Evolutionary conservation across 2,329 filamentous ascomycete species (phyloP).

Genomic region (Lasiodiplodia citricola): DNA sequence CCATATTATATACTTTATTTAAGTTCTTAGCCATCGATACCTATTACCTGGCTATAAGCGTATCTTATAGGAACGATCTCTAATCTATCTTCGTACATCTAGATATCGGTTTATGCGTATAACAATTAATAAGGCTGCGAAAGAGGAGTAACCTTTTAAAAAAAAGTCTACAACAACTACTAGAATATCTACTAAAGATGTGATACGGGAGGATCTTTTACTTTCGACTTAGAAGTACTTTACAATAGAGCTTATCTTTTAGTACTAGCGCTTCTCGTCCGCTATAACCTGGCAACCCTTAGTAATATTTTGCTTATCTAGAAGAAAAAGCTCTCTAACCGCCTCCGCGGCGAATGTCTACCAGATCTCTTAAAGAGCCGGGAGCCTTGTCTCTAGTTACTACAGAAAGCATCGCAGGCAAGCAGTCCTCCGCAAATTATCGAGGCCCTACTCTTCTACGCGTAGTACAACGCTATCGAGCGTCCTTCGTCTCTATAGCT

Average conservation of each 20-base stretch:
- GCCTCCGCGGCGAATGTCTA: slow-evolving; percentile 24
- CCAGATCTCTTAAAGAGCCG: slow-evolving; percentile 44
- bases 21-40: too few species aligned
- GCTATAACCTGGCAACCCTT: slow-evolving; percentile 56
- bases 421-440: slow-evolving; percentile 51
- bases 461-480: slow-evolving; percentile 55
- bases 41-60: too few species aligned
- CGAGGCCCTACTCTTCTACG: slow-evolving; percentile 59
- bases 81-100: too few species aligned
- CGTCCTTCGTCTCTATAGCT: slow-evolving; percentile 26
- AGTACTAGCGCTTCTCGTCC: slow-evolving; percentile 52
- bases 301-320: slow-evolving; percentile 48
- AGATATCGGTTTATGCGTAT: too few species aligned
- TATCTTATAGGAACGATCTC: too few species aligned
- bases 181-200: slow-evolving; percentile 45
- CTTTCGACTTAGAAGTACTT: slow-evolving; percentile 33
- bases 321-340: slow-evolving; percentile 13
- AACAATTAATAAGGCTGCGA: too few species aligned
- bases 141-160: too few species aligned
- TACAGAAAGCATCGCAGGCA: slow-evolving; percentile 44
- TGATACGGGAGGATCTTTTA: slow-evolving; percentile 36
- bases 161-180: too few species aligned
- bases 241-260: slow-evolving; percentile 46
- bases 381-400: slow-evolving; percentile 48
- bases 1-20: too few species aligned